phyloP scores from a whole-genome alignment of 257 asterid genomes.

The Solanum chaucha region DNA sequence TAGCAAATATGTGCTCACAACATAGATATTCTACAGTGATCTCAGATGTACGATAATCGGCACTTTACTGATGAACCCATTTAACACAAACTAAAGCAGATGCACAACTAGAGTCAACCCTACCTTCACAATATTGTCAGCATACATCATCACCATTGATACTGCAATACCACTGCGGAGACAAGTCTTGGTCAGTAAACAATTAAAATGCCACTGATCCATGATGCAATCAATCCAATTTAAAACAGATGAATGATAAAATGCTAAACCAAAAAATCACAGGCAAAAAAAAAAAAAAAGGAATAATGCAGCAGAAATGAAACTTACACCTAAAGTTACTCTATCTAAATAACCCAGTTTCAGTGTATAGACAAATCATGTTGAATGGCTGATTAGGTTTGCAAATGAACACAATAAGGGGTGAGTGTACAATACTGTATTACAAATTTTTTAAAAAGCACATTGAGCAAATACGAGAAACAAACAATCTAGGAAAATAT shows the following conservation, averaged over 20 bases:
- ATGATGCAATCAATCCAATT: neutral
- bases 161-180: slow-evolving; percentile 31
- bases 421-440: too few relatives aligned
- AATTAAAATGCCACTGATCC: neutral
- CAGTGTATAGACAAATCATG: neutral
- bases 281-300: neutral
- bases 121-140: slow-evolving; percentile 98
- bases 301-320: neutral
- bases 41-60: too few relatives aligned
- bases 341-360: neutral
- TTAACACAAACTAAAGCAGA: too few relatives aligned
- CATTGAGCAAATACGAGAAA: too few relatives aligned
- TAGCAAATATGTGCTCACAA: too few relatives aligned
- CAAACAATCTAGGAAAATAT: too few relatives aligned
- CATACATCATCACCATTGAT: slow-evolving; percentile 98
- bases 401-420: neutral
- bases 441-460: too few relatives aligned
- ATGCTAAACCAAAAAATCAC: neutral
- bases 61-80: too few relatives aligned
- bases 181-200: neutral
- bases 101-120: too few relatives aligned
- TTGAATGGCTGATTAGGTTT: neutral
- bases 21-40: too few relatives aligned
- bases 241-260: neutral
- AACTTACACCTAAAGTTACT: neutral